Evolutionary conservation across 202 grass and related monocot species (phyloP), one percentile per base, ranked within the genome.

Genomic region (Thinopyrum obtusiflorum): DNA sequence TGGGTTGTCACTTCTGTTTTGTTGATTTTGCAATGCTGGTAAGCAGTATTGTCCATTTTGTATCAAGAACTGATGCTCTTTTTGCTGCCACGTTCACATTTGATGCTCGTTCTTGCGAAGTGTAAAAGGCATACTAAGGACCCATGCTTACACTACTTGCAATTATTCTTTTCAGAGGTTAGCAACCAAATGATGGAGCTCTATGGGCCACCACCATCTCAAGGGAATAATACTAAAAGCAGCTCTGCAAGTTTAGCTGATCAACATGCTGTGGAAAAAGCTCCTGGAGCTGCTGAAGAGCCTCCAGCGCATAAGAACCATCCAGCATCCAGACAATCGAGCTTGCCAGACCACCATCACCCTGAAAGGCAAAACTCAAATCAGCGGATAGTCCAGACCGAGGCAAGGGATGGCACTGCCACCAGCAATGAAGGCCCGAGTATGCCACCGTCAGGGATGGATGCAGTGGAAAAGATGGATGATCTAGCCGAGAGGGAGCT

Each of bases 121-220:
- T 46, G n/a, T 68, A 20, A n/a, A 57, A 57, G 18, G 3, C 53
- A 59, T 9, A 21, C 53, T 37, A 37, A 11, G 33, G 49, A 68
- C 35, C 6, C 7, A 62, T 61, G 33, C 27, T 84, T 53, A 82
- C 33, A 66, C 33, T 59, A 31, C 53, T 80, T 79, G 3, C 20
- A 14, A 18, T 46, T 66, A 9, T 70, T 70, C 20, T 12, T 86
- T 87, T 86, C 93, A 98, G 95, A 98, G 89, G 92, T 98, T 62
- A 95, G 95, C 88, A 98, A 98, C 65, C 95, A 98, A 81, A 98
- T 98, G 88, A 76, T 98, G 86, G 95, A 98, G 87, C 77, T 98
- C 23, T 98, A 98, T 33, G 95, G 95, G 78, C 88, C 81, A 59
- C 60, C 61, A 75, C 40, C 88, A 68, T 86, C 76, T 24, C 90